Conservation (phyloP, 2,329 filamentous ascomycete genomes). For the Venturia aucupariae region DNA sequence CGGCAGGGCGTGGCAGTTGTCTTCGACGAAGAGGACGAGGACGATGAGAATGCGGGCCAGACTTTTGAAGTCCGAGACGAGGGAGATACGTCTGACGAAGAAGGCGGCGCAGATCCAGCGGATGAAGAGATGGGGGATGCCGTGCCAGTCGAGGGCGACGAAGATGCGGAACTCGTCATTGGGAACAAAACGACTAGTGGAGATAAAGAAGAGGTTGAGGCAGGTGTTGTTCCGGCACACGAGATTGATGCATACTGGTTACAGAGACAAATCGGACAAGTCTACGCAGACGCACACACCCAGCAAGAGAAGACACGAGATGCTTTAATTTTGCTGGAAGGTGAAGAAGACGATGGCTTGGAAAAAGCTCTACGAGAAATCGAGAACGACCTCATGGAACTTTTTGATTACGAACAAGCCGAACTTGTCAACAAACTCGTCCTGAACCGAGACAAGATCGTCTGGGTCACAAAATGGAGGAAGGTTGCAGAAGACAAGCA, state of each 20-base stretch:
- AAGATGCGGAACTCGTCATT: slow-evolving; percentile 73
- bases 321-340: slow-evolving; percentile 74
- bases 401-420: slow-evolving; percentile 95
- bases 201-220: slow-evolving; percentile 28
- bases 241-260: slow-evolving; percentile 98
- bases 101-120: slow-evolving; percentile 50
- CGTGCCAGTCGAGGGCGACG: slow-evolving; percentile 29
- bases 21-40: slow-evolving; percentile 84
- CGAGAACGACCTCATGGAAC: slow-evolving; percentile 95
- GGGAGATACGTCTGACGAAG: slow-evolving; percentile 68
- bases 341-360: slow-evolving; percentile 64
- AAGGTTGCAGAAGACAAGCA: slow-evolving; percentile 68
- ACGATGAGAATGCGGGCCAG: slow-evolving; percentile 63
- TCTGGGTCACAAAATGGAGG: slow-evolving; percentile 87
- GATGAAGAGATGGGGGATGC: slow-evolving; percentile 41
- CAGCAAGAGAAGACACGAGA: slow-evolving; percentile 88
- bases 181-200: slow-evolving; percentile 51
- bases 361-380: slow-evolving; percentile 85
- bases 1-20: slow-evolving; percentile 95
- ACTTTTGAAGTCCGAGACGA: slow-evolving; percentile 79
- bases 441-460: slow-evolving; percentile 83
- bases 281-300: slow-evolving; percentile 85
- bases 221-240: slow-evolving; percentile 58
- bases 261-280: slow-evolving; percentile 77
- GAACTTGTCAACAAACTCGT: slow-evolving; percentile 87